These are phyloP conservation scores for Scedosporium aurantiacum DNA, from an alignment of 2,329 filamentous ascomycete genomes.

Conservation along the genomic window DNA sequence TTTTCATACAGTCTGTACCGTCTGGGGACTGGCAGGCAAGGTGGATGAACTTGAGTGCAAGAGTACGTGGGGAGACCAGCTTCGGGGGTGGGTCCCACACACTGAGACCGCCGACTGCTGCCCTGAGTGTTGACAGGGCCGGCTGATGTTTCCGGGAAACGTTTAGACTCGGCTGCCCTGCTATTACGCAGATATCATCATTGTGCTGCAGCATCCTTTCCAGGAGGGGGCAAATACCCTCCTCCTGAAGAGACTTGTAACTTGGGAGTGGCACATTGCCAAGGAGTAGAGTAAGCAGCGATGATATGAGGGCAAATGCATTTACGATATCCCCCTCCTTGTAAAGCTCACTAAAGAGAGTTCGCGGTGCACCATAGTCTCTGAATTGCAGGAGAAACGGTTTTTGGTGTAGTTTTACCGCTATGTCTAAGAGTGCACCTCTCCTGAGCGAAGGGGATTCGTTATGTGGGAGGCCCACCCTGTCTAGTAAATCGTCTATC, in stretches of 20 bases:
- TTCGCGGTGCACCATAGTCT: slow-evolving; percentile 60
- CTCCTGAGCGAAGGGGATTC: slow-evolving; percentile 41
- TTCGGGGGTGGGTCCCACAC: slow-evolving; percentile 49
- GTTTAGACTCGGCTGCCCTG: slow-evolving; percentile 54
- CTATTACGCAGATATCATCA: slow-evolving; percentile 48
- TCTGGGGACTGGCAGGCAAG: slow-evolving; percentile 9
- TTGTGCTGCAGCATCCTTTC: slow-evolving; percentile 39
- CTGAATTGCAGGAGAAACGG: slow-evolving; percentile 59
- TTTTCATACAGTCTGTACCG: slow-evolving; percentile 7
- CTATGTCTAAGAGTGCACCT: slow-evolving; percentile 48
- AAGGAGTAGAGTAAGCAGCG: slow-evolving; percentile 51
- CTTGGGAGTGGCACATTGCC: slow-evolving; percentile 50
- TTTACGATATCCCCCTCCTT: slow-evolving; percentile 49
- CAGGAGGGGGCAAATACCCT: slow-evolving; percentile 45
- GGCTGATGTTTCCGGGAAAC: slow-evolving; percentile 54
- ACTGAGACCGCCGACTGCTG: slow-evolving; percentile 36
- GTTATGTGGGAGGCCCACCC: slow-evolving; percentile 40
- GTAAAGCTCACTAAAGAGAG: slow-evolving; percentile 51
- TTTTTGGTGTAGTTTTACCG: slow-evolving; percentile 48
- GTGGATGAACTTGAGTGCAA: slow-evolving; percentile 35
- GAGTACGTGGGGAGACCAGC: slow-evolving; percentile 47
- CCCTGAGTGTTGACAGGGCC: slow-evolving; percentile 43
- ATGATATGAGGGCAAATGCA: slow-evolving; percentile 52
- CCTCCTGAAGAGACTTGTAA: slow-evolving; percentile 42
- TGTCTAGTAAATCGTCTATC: slow-evolving; percentile 51